A percentile compares a stretch with the other conserved stretches of the same genome.
phyloP scores from a whole-genome alignment of 2,329 filamentous ascomycete species.

The Endoconidiophora laricicola region DNA sequence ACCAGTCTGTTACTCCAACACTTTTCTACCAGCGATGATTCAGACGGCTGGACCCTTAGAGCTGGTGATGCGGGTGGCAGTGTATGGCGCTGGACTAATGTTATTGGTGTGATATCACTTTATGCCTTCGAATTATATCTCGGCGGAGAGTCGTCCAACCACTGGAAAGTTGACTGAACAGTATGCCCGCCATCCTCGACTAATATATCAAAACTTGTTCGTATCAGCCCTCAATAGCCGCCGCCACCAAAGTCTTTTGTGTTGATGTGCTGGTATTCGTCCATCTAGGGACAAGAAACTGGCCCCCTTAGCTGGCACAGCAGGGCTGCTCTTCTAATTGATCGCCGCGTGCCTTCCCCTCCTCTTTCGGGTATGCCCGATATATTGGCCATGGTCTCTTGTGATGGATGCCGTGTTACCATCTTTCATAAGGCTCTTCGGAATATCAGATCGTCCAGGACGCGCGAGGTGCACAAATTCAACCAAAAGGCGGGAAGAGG shows the following conservation, averaged over 20 bases:
- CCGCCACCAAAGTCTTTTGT: too few species aligned
- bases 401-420: not conserved
- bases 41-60: slow-evolving; percentile 67
- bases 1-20: slow-evolving; percentile 92
- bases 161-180: slow-evolving; percentile 84
- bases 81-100: slow-evolving; percentile 84
- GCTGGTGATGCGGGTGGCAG: slow-evolving; percentile 72
- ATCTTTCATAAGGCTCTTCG: not conserved
- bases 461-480: too few species aligned
- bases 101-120: slow-evolving; percentile 72
- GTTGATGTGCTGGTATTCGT: too few species aligned
- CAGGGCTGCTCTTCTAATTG: too few species aligned
- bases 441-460: too few species aligned
- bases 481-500: too few species aligned
- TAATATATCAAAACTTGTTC: too few species aligned
- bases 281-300: not conserved
- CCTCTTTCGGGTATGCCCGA: too few species aligned
- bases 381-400: not conserved
- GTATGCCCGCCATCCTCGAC: not conserved
- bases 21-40: slow-evolving; percentile 61
- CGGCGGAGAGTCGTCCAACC: slow-evolving; percentile 68
- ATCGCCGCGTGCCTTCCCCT: not conserved
- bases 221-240: too few species aligned
- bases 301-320: too few species aligned
- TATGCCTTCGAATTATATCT: slow-evolving; percentile 86